Evolutionary conservation across 108 stramenopile genomes (phyloP).

Genomic region (Skeletonema costatum): DNA sequence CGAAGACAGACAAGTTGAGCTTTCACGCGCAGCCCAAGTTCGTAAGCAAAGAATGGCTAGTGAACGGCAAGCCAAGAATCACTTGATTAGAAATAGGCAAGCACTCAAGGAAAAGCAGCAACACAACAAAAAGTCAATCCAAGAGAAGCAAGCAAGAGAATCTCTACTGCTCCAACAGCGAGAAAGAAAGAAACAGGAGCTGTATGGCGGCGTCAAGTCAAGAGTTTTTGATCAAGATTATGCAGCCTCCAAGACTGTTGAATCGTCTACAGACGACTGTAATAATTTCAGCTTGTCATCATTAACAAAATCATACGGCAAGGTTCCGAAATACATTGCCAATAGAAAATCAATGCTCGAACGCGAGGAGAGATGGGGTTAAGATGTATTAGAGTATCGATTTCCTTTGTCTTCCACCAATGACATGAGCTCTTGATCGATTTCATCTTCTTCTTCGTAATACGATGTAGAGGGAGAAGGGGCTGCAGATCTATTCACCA

Average conservation of each 20-base stretch:
- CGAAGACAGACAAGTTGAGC: conserved; percentile 11
- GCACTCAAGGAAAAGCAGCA: conserved; percentile 34
- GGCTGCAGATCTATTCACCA: neutral
- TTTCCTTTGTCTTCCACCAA: conserved; percentile 19
- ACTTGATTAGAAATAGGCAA: conserved; percentile 26
- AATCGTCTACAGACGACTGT: neutral
- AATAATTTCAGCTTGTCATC: neutral
- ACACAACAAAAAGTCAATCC: conserved; percentile 20
- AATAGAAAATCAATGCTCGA: conserved; percentile 39
- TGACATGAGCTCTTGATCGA: conserved; percentile 34
- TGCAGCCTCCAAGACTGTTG: neutral
- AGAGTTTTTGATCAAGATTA: conserved; percentile 8
- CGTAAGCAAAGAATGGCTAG: conserved; percentile 5
- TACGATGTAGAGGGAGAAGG: neutral
- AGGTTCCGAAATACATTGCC: conserved; percentile 40
- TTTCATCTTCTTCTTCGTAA: conserved; percentile 35
- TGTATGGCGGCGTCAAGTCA: conserved; percentile 36
- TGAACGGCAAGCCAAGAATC: conserved; percentile 16
- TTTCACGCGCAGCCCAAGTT: conserved; percentile 9
- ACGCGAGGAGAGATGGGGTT: conserved; percentile 43
- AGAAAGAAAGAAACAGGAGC: conserved; percentile 41
- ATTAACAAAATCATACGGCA: conserved; percentile 46
- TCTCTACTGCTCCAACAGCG: conserved; percentile 20
- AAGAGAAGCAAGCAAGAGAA: conserved; percentile 29
- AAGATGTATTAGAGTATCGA: conserved; percentile 21